phyloP scores from a whole-genome alignment of 129 eudicot species.

The Mikania micrantha region DNA sequence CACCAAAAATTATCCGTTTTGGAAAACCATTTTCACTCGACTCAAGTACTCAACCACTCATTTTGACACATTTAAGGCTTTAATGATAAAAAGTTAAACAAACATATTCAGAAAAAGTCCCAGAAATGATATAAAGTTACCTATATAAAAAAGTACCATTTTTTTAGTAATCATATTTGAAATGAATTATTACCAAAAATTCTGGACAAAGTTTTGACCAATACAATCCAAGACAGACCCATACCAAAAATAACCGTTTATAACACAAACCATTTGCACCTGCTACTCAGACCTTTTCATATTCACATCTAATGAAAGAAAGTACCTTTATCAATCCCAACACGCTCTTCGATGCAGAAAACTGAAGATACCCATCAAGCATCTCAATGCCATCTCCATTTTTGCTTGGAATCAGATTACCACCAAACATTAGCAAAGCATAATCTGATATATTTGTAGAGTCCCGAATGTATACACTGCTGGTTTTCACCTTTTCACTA shows the following conservation, averaged over 20 bases:
- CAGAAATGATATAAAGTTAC: too few relatives aligned
- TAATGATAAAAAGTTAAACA: too few relatives aligned
- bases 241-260: background rate
- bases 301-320: background rate
- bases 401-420: constrained; percentile 65
- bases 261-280: background rate
- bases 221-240: background rate
- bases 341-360: constrained; percentile 86
- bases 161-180: background rate
- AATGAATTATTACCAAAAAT: background rate
- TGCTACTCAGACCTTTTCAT: background rate
- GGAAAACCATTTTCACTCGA: too few relatives aligned
- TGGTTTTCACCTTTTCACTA: constrained; percentile 86
- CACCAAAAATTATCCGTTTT: too few relatives aligned
- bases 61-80: too few relatives aligned
- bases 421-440: constrained; percentile 93
- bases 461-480: constrained; percentile 69
- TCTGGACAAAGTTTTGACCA: background rate
- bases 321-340: constrained; percentile 67
- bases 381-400: constrained; percentile 88
- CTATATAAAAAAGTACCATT: too few relatives aligned
- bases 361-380: constrained; percentile 96
- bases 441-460: constrained; percentile 92
- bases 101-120: too few relatives aligned
- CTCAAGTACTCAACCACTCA: too few relatives aligned